Conservation (phyloP, 192 early-diverging fungal genomes). For the Kappamyces sp. region DNA sequence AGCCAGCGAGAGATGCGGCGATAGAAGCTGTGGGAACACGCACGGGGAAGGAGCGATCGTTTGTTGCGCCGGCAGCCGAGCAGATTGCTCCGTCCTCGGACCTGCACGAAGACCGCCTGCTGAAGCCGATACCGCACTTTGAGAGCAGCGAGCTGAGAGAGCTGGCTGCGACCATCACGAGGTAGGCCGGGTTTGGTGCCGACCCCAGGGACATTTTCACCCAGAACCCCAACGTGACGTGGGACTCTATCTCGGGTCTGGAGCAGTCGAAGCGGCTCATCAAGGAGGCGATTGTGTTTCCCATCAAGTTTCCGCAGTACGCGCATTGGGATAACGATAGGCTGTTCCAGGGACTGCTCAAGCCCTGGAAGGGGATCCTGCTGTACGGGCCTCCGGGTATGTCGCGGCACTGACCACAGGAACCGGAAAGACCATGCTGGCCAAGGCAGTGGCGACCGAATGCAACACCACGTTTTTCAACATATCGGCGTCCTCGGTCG, state of each 20-base stretch:
- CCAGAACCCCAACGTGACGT: conserved; percentile 45
- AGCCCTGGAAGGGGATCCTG: conserved; percentile 51
- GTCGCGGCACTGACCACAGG: not conserved
- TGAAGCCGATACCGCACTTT: conserved; percentile 47
- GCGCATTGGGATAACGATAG: conserved; percentile 17
- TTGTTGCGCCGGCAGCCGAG: conserved; percentile 10
- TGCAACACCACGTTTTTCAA: conserved; percentile 58
- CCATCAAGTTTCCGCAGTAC: conserved; percentile 40
- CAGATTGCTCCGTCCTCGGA: not conserved
- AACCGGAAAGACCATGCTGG: conserved; percentile 51
- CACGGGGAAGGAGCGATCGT: conserved; percentile 9
- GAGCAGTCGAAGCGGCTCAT: conserved; percentile 39
- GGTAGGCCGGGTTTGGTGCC: conserved; percentile 13
- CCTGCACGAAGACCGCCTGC: conserved; percentile 23
- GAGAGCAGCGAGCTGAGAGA: conserved; percentile 40
- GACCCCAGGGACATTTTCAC: conserved; percentile 40
- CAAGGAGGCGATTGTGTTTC: conserved; percentile 50
- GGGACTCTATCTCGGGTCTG: conserved; percentile 46
- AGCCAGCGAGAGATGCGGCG: not conserved
- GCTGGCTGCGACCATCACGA: conserved; percentile 41
- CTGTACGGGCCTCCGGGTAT: conserved; percentile 47
- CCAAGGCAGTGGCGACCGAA: conserved; percentile 56
- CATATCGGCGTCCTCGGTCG: conserved; percentile 47
- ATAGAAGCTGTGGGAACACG: conserved; percentile 10
- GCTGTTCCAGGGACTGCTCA: conserved; percentile 44